A percentile compares a stretch with the other conserved stretches of the same genome.
Evolutionary conservation across 768 basidiomycete genomes (phyloP).

Genomic region (Gloeophyllum trabeum): DNA sequence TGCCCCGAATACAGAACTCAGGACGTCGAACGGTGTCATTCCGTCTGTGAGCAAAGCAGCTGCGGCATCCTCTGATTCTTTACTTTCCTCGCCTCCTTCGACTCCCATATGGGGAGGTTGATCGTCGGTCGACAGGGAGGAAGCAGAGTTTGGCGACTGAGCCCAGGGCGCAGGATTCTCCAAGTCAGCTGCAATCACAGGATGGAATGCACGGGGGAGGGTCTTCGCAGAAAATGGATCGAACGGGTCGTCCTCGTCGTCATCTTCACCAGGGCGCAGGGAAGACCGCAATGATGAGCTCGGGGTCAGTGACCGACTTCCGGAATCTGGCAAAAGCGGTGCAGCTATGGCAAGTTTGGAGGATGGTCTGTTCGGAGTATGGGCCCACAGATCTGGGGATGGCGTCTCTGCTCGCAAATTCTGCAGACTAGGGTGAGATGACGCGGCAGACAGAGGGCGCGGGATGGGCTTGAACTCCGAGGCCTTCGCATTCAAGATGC

Average conservation of each 20-base stretch:
- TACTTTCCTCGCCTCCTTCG: conserved; percentile 1
- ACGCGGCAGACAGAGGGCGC: conserved; percentile 68
- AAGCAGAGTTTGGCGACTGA: conserved; percentile 40
- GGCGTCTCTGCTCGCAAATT: conserved; percentile 61
- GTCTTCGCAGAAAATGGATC: conserved; percentile 56
- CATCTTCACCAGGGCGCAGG: conserved; percentile 43
- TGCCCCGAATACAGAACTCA: conserved; percentile 87
- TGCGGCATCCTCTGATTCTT: conserved; percentile 15
- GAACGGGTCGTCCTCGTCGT: conserved; percentile 79
- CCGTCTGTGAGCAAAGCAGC: conserved; percentile 68
- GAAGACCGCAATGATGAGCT: conserved; percentile 61
- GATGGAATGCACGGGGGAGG: conserved; percentile 46
- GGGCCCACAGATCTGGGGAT: conserved; percentile 88
- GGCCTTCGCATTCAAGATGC: conserved; percentile 83
- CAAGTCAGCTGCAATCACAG: conserved; percentile 51
- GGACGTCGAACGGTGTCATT: conserved; percentile 97
- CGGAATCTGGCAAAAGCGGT: conserved; percentile 70
- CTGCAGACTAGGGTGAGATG: conserved; percentile 42
- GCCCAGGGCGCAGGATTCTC: conserved; percentile 40
- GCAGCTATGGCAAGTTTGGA: conserved; percentile 90
- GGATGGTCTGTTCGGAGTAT: conserved; percentile 51
- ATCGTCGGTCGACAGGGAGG: conserved; percentile 41
- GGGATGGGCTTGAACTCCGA: conserved; percentile 80
- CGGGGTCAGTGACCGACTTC: conserved; percentile 48
- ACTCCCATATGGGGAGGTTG: conserved; percentile 15